These are phyloP conservation scores for Solanum lycopersicoides DNA, from an alignment of 257 asterid species.

Conservation along the genomic window DNA sequence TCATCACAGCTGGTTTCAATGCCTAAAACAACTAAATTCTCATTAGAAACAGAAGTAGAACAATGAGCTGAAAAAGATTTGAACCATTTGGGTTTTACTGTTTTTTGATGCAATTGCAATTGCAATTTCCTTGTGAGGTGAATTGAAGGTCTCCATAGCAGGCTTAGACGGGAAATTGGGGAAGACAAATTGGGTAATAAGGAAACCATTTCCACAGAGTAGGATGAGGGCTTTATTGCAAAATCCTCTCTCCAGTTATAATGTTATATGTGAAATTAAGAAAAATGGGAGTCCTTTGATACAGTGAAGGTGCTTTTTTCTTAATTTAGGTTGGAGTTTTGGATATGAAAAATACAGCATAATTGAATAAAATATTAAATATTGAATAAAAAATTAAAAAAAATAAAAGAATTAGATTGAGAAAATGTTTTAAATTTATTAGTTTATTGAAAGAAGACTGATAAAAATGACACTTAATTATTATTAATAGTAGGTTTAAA, in stretches of 20 bases:
- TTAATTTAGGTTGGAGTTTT: no score
- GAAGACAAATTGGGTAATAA: slow-evolving; percentile 21
- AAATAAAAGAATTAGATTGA: background rate
- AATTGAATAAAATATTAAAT: no score
- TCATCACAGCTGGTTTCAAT: slow-evolving; percentile 97
- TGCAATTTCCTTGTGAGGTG: slow-evolving; percentile 9
- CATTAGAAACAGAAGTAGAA: slow-evolving; percentile 11
- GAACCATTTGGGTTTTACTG: background rate
- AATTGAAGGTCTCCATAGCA: slow-evolving; percentile 24
- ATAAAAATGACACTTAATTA: background rate
- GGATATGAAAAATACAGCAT: no score
- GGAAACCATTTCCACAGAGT: slow-evolving; percentile 25
- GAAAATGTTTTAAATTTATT: no score
- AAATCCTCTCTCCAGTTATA: no score
- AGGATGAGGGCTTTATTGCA: background rate
- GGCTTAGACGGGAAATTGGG: slow-evolving; percentile 35
- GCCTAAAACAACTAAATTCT: slow-evolving; percentile 59
- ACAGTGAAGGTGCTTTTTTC: no score
- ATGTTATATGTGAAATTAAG: no score
- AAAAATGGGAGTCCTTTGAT: no score
- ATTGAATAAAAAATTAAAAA: no score
- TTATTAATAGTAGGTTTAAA: no score
- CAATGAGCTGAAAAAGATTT: slow-evolving; percentile 9
- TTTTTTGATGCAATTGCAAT: background rate
- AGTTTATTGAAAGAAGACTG: background rate